phyloP scores from a whole-genome alignment of 257 asterid genomes.

The Capsicum chinense region DNA sequence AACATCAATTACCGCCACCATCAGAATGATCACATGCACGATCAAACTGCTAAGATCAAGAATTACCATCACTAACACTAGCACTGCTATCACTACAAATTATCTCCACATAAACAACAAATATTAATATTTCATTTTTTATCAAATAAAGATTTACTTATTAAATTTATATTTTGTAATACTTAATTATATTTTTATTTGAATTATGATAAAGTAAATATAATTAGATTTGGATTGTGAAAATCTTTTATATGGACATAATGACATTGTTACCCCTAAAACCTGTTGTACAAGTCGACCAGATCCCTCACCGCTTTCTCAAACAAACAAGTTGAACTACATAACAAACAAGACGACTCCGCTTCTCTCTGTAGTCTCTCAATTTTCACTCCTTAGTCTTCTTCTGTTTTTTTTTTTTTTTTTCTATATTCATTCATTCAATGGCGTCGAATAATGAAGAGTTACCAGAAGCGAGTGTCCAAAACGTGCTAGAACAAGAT shows the following conservation, averaged over 20 bases:
- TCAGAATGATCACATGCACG: too few species aligned
- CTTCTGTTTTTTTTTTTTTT: background rate
- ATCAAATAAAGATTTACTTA: too few species aligned
- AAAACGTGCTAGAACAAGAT: constrained; percentile 79
- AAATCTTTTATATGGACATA: background rate
- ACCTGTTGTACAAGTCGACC: background rate
- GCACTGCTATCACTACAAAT: too few species aligned
- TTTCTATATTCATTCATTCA: constrained; percentile 27
- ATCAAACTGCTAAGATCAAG: too few species aligned
- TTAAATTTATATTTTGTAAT: too few species aligned
- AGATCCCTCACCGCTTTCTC: background rate
- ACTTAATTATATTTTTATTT: too few species aligned
- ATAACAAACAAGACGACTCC: background rate
- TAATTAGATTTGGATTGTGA: too few species aligned
- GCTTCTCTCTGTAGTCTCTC: background rate
- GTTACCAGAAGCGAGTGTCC: constrained; percentile 69
- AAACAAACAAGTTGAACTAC: background rate
- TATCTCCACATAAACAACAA: too few species aligned
- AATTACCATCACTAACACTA: too few species aligned
- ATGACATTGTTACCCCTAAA: background rate
- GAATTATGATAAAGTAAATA: too few species aligned
- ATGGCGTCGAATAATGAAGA: constrained; percentile 63
- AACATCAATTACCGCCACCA: too few species aligned
- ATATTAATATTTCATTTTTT: too few species aligned
- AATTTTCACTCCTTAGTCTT: constrained; percentile 22